Percentiles rank a stretch among this genome's conserved stretches.
phyloP scores from a whole-genome alignment of 1,139 yeast genomes.

The Candida buenavistaensis region DNA sequence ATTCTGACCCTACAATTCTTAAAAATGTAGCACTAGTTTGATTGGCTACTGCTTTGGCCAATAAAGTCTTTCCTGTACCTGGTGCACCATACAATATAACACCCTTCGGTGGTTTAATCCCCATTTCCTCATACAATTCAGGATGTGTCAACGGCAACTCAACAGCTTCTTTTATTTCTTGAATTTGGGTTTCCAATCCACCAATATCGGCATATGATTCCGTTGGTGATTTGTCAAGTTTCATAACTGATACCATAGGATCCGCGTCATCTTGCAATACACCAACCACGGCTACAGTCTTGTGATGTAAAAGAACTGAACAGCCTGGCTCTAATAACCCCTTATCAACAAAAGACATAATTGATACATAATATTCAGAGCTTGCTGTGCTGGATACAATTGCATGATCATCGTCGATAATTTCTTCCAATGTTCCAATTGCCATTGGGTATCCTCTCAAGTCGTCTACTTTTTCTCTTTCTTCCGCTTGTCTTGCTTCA shows the following conservation, averaged over 20 bases:
- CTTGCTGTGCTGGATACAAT: constrained; percentile 96
- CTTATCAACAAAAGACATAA: constrained; percentile 96
- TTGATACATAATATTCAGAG: constrained; percentile 94
- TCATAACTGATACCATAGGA: constrained; percentile 98
- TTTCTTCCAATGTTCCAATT: constrained; percentile 94
- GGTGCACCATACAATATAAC: constrained; percentile 98
- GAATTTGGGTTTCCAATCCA: constrained; percentile 93
- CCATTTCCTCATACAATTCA: constrained; percentile 98
- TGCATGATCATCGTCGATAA: constrained; percentile 98
- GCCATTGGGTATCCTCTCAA: constrained; percentile 97
- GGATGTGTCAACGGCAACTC: constrained; percentile 98
- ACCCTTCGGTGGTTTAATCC: constrained; percentile 98
- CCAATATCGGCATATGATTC: constrained; percentile 98
- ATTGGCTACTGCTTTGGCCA: constrained; percentile 98
- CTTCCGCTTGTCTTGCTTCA: constrained; percentile 95
- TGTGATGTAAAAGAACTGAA: constrained; percentile 92
- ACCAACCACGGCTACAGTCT: constrained; percentile 92
- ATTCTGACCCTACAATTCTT: constrained; percentile 95
- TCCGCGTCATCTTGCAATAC: constrained; percentile 94
- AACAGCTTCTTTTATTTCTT: constrained; percentile 97
- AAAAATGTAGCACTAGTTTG: constrained; percentile 96
- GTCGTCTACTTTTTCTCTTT: constrained; percentile 91
- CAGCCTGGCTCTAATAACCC: constrained; percentile 98
- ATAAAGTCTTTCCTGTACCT: constrained; percentile 95
- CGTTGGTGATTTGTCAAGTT: constrained; percentile 94